Conservation (phyloP, 441 rosid species). For the Pelargonium fulgidum region DNA sequence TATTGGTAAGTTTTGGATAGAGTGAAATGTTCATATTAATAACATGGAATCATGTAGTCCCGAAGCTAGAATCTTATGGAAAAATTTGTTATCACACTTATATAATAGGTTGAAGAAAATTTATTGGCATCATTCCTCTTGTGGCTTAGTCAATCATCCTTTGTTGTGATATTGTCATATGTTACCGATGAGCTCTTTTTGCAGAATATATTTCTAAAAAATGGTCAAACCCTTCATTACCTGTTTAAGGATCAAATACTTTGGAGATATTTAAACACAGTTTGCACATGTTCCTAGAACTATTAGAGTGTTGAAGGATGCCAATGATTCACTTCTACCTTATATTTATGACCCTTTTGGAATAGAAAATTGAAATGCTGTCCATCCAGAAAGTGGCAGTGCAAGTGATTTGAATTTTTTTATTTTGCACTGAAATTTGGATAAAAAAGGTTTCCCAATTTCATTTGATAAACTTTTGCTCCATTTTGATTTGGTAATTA, state of each 20-base stretch:
- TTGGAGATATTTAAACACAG: not conserved
- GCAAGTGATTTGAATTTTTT: not conserved
- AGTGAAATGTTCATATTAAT: slow-evolving; percentile 9
- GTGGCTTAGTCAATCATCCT: not conserved
- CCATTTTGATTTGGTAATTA: not conserved
- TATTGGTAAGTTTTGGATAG: slow-evolving; percentile 47
- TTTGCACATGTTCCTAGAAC: not conserved
- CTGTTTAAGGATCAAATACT: not conserved
- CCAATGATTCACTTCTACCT: not conserved
- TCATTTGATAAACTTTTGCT: not conserved
- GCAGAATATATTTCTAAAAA: not conserved
- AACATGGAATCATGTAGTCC: not conserved
- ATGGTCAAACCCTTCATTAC: not conserved
- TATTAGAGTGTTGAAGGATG: not conserved
- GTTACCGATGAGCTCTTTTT: not conserved
- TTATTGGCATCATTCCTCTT: not conserved
- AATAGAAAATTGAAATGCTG: not conserved
- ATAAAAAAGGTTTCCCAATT: not conserved
- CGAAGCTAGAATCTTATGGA: not conserved
- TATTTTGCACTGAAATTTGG: not conserved
- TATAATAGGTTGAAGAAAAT: slow-evolving; percentile 1
- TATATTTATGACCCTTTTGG: not conserved
- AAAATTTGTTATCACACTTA: not conserved
- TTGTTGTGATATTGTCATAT: not conserved
- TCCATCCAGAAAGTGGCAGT: not conserved